Base-by-base conservation (phyloP, 148 eudicot genomes). In the Gaultheria prostrata region DNA sequence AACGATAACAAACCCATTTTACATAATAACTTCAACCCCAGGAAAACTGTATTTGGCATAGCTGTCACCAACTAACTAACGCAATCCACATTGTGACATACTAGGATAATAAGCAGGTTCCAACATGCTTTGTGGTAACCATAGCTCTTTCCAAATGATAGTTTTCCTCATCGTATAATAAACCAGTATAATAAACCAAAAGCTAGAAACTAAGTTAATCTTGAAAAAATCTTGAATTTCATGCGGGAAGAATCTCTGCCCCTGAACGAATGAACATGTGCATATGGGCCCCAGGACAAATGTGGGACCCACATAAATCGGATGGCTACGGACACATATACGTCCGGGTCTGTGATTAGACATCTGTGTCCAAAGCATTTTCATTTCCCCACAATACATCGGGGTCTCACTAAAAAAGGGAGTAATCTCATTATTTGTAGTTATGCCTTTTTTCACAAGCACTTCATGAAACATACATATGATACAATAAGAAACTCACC, bases 401-500 rank as follows among this genome's bases (percentile, higher is more conserved):
- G 2, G 43, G 17, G 49, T 21, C 51, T 57, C 72, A 12, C 0
- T 35, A 20, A 33, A 35, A 39, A 61, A 45, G 14, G 74, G 21
- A 39, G 20, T 26, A 39, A 80, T 14, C 63, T 80, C 9, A 9
- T 6, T 61, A 61, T 24, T 43, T n/a, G 53, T 18, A 24, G 83
- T 28, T 14, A 3, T 83, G 61, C 46, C 76, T 84, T 9, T 35
- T 78, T 30, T 32, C 72, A 24, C 43, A 6, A 74, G 24, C 30
- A 56, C 33, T 74, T 50, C 14, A 48, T 30, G 33, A 8, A 77
- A 80, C 28, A 61, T 24, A 43, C 32, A 26, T n/a, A 28, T 14
- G 9, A 21, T 45, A 49, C 32, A 48, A 35, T 45, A 43, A 83
- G 35, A 77, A 48, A 46, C 75, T 89, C 85, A 93, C 99, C 94